Conservation (phyloP, 768 basidiomycete species). For the Daedaleopsis sinensis region DNA sequence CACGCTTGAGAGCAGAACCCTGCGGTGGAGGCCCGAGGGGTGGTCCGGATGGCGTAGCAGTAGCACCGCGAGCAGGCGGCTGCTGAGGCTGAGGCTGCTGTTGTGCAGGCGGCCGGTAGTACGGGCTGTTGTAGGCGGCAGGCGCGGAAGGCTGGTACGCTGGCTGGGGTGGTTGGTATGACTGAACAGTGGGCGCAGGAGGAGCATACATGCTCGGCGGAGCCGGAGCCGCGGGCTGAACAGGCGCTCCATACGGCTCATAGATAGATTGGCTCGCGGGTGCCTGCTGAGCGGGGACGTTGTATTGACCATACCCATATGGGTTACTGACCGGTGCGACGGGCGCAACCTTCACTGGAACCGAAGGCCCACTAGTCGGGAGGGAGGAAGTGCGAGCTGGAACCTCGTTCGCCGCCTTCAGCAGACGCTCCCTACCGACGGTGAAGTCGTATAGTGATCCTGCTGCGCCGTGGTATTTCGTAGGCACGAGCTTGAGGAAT, state of each 20-base stretch:
- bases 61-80: constrained; percentile 45
- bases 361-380: constrained; percentile 14
- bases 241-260: constrained; percentile 12
- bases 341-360: constrained; percentile 22
- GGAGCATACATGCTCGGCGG: constrained; percentile 24
- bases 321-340: constrained; percentile 23
- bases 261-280: constrained; percentile 24
- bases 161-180: too few species aligned
- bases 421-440: constrained; percentile 49
- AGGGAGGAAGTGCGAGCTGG: constrained; percentile 31
- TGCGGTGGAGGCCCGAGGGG: constrained; percentile 53
- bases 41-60: constrained; percentile 37
- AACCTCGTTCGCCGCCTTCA: constrained; percentile 34
- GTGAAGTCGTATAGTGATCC: constrained; percentile 43
- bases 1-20: constrained; percentile 37
- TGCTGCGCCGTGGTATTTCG: constrained; percentile 69
- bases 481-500: constrained; percentile 80
- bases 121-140: constrained; percentile 30
- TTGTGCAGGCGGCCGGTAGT: constrained; percentile 39
- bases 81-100: constrained; percentile 20
- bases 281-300: constrained; percentile 23
- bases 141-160: constrained; percentile 19
- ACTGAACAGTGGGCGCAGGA: constrained; percentile 16
- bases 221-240: constrained; percentile 18
- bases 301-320: constrained; percentile 26